A percentile compares a stretch with the other conserved stretches of the same genome.
These are phyloP conservation scores for Naganishia sp. DNA, from an alignment of 1,284 basidiomycete genomes.

Conservation along the genomic window DNA sequence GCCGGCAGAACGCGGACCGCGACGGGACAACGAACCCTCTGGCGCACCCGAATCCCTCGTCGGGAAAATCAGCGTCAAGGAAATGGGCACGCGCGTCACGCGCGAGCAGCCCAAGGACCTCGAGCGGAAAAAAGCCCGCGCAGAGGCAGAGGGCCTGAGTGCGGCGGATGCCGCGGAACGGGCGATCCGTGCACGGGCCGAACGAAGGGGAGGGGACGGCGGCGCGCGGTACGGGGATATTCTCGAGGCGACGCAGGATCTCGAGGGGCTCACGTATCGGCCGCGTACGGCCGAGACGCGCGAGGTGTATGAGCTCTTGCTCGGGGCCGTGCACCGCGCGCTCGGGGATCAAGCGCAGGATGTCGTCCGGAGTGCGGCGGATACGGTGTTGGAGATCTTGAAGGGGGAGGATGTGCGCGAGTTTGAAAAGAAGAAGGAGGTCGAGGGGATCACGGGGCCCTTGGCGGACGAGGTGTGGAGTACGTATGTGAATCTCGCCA, in stretches of 20 bases:
- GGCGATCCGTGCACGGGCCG: conserved; percentile 49
- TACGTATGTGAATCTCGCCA: conserved; percentile 81
- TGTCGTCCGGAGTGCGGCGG: conserved; percentile 90
- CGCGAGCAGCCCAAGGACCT: conserved; percentile 83
- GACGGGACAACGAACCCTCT: conserved; percentile 90
- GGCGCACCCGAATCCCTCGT: conserved; percentile 90
- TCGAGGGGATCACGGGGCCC: conserved; percentile 75
- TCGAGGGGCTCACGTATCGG: conserved; percentile 89
- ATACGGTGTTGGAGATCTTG: conserved; percentile 83
- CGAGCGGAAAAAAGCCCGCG: conserved; percentile 73
- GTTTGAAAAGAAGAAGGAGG: conserved; percentile 96
- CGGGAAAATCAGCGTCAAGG: conserved; percentile 83
- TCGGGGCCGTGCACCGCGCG: conserved; percentile 75
- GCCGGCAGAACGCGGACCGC: conserved; percentile 51
- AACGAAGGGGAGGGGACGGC: conserved; percentile 37
- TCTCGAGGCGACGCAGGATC: conserved; percentile 86
- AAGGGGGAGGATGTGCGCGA: conserved; percentile 91
- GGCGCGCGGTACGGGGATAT: conserved; percentile 71
- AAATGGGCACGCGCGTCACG: conserved; percentile 91
- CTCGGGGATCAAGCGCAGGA: conserved; percentile 96
- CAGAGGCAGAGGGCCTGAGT: conserved; percentile 58
- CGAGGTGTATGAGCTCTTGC: conserved; percentile 90
- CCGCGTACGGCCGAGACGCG: conserved; percentile 92
- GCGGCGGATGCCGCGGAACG: conserved; percentile 56
- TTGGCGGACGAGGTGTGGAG: conserved; percentile 77